A percentile compares a stretch with the other conserved stretches of the same genome.
Conservation (phyloP, 2,329 filamentous ascomycete species). For the Colletotrichum ledebouriae region DNA sequence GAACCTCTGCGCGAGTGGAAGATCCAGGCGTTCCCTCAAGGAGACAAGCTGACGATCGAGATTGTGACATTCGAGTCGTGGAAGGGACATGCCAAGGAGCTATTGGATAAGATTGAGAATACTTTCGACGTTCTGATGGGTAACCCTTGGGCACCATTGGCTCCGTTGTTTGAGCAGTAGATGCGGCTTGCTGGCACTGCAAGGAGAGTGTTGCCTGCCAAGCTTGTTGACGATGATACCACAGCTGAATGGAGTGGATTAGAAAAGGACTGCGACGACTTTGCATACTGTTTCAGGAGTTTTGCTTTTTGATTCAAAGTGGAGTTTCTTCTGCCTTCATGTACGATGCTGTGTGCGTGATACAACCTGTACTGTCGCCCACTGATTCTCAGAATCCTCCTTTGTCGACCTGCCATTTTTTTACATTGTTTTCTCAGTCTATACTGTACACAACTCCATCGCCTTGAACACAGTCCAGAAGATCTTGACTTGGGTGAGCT, state of each 20-base stretch:
- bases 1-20: constrained; percentile 71
- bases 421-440: too few relatives aligned
- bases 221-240: constrained; percentile 7
- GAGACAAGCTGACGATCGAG: constrained; percentile 66
- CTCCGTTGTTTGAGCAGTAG: constrained; percentile 48
- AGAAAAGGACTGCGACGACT: constrained; percentile 9
- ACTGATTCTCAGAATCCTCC: too few relatives aligned
- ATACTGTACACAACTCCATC: too few relatives aligned
- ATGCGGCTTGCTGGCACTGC: not conserved
- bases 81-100: constrained; percentile 62
- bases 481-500: too few relatives aligned
- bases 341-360: too few relatives aligned
- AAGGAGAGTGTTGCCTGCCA: not conserved
- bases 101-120: constrained; percentile 64
- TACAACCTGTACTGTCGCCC: too few relatives aligned
- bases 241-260: constrained; percentile 1
- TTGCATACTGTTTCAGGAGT: constrained; percentile 23
- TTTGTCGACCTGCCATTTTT: too few relatives aligned
- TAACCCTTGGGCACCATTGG: constrained; percentile 50
- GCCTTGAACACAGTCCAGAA: too few relatives aligned
- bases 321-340: too few relatives aligned
- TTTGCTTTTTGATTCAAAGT: not conserved
- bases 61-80: constrained; percentile 72
- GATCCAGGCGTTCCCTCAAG: constrained; percentile 70
- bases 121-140: constrained; percentile 57